Conservation (phyloP, 352 stramenopile genomes). For the Heterotrichella gracilis region DNA sequence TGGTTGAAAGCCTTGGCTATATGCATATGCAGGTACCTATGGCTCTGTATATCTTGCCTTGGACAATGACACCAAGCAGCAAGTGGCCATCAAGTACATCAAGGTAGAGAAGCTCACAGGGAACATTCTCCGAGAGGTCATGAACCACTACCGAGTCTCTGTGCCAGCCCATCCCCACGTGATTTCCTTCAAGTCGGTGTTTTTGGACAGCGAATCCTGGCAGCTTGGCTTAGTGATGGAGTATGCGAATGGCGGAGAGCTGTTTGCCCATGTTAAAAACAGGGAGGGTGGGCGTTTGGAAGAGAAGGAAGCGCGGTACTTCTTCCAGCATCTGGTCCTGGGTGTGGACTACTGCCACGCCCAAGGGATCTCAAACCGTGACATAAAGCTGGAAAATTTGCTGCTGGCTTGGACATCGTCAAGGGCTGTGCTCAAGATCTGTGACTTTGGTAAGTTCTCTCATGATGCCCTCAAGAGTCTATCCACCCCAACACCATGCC, state of each 20-base stretch:
- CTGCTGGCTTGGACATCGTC: slow-evolving; percentile 44
- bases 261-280: slow-evolving; percentile 28
- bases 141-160: neutral
- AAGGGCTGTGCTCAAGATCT: slow-evolving; percentile 49
- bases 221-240: slow-evolving; percentile 77
- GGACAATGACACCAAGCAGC: too few species aligned
- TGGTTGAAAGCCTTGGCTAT: too few species aligned
- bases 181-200: neutral
- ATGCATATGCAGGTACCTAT: too few species aligned
- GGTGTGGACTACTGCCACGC: slow-evolving; percentile 41
- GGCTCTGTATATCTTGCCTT: too few species aligned
- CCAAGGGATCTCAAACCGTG: slow-evolving; percentile 41
- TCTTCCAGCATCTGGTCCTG: slow-evolving; percentile 38
- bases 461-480: too few species aligned
- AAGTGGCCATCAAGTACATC: too few species aligned
- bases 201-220: slow-evolving; percentile 15
- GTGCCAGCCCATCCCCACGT: neutral
- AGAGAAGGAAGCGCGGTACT: slow-evolving; percentile 19
- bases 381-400: slow-evolving; percentile 50
- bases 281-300: too few species aligned
- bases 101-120: too few species aligned
- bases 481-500: too few species aligned
- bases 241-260: slow-evolving; percentile 48
- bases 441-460: slow-evolving; percentile 58
- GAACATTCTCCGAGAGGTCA: too few species aligned